phyloP scores from a whole-genome alignment of 192 early-diverging fungal species.

The Rhizoclosmatium globosum region DNA sequence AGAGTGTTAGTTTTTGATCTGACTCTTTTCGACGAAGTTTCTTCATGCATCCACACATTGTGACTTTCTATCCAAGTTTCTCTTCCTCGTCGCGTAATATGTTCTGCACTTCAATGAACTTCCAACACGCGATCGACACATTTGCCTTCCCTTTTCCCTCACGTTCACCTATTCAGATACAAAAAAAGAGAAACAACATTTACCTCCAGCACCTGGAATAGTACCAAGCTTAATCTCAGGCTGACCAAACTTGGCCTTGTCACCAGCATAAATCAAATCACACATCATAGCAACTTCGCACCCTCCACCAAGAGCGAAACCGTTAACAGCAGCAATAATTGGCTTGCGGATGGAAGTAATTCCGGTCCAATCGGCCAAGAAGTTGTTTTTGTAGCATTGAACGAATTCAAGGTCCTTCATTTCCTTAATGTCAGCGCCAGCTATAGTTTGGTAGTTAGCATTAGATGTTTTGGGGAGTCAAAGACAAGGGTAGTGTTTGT shows the following conservation, averaged over 20 bases:
- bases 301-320: conserved; percentile 97
- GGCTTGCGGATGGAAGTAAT: conserved; percentile 93
- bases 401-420: conserved; percentile 92
- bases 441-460: conserved; percentile 44
- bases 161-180: no score
- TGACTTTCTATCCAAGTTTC: no score
- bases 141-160: no score
- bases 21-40: no score
- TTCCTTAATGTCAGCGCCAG: conserved; percentile 99
- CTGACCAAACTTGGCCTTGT: conserved; percentile 95
- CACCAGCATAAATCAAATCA: conserved; percentile 98
- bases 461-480: conserved; percentile 1
- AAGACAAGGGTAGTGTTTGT: conserved; percentile 1
- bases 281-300: conserved; percentile 99
- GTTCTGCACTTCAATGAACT: no score
- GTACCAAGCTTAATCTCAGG: conserved; percentile 98
- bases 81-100: no score
- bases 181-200: no score
- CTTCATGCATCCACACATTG: no score
- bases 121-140: no score
- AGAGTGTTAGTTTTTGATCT: no score
- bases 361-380: conserved; percentile 93
- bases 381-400: conserved; percentile 89
- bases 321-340: conserved; percentile 97
- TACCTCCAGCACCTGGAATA: conserved; percentile 82